Percentiles rank a stretch among this genome's conserved stretches.
Conservation (phyloP, 495 filamentous ascomycete species). For the Neurospora cerealis region DNA sequence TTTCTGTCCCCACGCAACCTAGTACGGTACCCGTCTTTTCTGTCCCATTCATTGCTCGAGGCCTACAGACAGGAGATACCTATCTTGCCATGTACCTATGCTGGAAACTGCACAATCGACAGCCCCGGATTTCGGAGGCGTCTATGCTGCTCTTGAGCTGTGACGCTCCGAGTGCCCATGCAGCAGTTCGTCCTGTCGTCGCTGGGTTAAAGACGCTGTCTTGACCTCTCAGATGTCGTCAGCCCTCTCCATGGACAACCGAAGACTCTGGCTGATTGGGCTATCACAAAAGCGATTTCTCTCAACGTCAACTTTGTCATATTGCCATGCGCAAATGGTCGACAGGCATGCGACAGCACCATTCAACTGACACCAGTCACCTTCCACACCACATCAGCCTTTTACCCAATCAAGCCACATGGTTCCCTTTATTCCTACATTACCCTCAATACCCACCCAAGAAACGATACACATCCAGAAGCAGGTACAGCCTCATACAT, state of each 20-base stretch:
- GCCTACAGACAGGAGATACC: not conserved
- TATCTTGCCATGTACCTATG: not conserved
- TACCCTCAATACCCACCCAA: not conserved
- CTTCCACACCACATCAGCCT: not conserved
- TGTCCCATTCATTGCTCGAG: not conserved
- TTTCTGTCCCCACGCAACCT: not conserved
- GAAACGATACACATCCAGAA: not conserved
- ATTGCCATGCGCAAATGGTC: not conserved
- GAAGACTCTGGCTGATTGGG: not conserved
- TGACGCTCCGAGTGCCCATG: not conserved
- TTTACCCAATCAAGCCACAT: not conserved
- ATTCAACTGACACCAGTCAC: not conserved
- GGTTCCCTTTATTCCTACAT: not conserved
- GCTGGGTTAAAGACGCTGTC: not conserved
- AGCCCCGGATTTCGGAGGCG: not conserved
- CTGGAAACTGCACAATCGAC: not conserved
- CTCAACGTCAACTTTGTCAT: not conserved
- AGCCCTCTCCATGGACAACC: not conserved
- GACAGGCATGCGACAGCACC: not conserved
- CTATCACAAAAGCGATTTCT: not conserved
- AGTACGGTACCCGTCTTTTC: not conserved
- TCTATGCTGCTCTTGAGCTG: not conserved
- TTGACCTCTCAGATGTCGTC: not conserved
- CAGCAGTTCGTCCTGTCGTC: not conserved
- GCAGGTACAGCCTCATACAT: not conserved